These are phyloP conservation scores for Logfia minima DNA, from an alignment of 129 eudicot genomes.

Conservation along the genomic window DNA sequence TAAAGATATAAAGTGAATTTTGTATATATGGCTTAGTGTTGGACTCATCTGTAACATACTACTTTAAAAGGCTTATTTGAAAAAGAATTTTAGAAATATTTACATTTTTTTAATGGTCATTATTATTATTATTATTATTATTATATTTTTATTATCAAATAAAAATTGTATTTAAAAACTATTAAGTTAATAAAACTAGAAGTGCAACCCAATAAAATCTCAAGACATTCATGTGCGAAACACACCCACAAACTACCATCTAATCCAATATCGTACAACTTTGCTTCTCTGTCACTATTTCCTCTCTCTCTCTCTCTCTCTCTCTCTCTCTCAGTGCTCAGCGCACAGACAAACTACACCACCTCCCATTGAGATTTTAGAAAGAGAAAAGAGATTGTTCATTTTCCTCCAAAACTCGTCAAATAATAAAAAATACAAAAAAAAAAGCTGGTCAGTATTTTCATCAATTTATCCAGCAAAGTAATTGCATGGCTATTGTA, in stretches of 20 bases:
- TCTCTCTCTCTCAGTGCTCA: conserved; percentile 8
- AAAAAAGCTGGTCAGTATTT: not conserved
- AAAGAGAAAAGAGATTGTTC: too few relatives aligned
- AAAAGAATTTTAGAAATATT: too few relatives aligned
- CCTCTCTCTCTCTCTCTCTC: conserved; percentile 5
- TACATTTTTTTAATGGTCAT: too few relatives aligned
- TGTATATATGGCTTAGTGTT: not conserved
- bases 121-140: too few relatives aligned
- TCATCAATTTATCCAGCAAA: conserved; percentile 9
- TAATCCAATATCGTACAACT: conserved; percentile 18
- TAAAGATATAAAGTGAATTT: too few relatives aligned
- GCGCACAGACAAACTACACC: conserved; percentile 28
- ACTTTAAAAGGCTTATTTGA: too few relatives aligned
- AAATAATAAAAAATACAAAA: not conserved
- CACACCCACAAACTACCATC: conserved; percentile 19
- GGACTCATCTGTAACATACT: not conserved
- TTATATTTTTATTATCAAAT: too few relatives aligned
- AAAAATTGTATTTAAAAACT: too few relatives aligned
- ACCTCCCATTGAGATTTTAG: not conserved
- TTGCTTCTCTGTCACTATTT: conserved; percentile 28
- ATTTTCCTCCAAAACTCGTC: not conserved
- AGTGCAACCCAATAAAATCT: too few relatives aligned
- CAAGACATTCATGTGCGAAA: not conserved
- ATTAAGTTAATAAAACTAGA: too few relatives aligned
- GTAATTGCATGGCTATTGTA: conserved; percentile 21